Percentiles rank a stretch among this genome's conserved stretches.
Evolutionary conservation across 495 filamentous ascomycete species (phyloP).

Genomic region (Penicillium ucsense): DNA sequence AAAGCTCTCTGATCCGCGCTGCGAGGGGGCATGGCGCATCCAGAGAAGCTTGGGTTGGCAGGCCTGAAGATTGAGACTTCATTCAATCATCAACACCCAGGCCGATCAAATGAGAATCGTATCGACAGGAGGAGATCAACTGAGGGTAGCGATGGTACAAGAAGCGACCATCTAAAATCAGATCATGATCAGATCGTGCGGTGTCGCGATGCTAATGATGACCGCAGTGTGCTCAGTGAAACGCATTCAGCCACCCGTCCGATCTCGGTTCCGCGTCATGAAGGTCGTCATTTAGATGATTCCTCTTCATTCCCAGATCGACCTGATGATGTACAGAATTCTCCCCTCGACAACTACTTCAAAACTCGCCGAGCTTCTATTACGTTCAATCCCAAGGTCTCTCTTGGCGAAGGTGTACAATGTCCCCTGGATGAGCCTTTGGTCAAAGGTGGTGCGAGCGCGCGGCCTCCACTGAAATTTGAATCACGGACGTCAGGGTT

Average conservation of each 20-base stretch:
- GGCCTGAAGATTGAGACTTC: constrained; percentile 37
- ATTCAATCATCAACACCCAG: constrained; percentile 19
- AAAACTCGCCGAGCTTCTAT: constrained; percentile 33
- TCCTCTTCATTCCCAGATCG: constrained; percentile 29
- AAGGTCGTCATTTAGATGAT: constrained; percentile 17
- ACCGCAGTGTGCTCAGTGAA: constrained; percentile 35
- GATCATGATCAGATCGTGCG: constrained; percentile 32
- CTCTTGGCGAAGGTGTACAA: constrained; percentile 26
- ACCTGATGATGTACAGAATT: constrained; percentile 31
- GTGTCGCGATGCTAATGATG: constrained; percentile 38
- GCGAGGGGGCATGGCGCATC: constrained; percentile 31
- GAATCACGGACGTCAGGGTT: constrained; percentile 33
- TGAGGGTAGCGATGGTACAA: constrained; percentile 31
- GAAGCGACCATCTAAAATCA: constrained; percentile 35
- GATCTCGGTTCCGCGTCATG: constrained; percentile 36
- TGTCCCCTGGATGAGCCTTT: constrained; percentile 32
- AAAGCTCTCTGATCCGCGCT: constrained; percentile 8
- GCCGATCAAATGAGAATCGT: constrained; percentile 19
- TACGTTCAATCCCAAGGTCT: constrained; percentile 33
- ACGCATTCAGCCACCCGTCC: constrained; percentile 38
- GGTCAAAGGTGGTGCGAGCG: constrained; percentile 21
- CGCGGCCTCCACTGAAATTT: constrained; percentile 18
- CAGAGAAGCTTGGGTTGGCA: constrained; percentile 26
- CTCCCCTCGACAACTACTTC: constrained; percentile 36
- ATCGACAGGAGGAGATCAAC: constrained; percentile 17